Percentiles rank a stretch among this genome's conserved stretches.
Evolutionary conservation across 73 alveolate species (phyloP).

Genomic region (Urostyla sp.): DNA sequence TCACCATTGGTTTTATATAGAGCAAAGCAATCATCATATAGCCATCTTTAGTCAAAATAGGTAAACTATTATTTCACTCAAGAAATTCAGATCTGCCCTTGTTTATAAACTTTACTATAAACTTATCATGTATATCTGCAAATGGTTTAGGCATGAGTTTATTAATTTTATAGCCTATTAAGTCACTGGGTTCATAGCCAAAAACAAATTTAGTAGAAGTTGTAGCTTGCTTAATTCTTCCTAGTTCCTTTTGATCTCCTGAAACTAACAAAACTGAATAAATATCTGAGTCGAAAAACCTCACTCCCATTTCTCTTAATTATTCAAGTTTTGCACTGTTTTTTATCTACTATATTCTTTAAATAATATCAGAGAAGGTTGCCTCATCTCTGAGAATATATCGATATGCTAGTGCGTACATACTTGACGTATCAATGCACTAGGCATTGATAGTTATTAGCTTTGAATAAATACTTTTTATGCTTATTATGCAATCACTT

Average conservation of each 20-base stretch:
- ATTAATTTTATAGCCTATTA: constrained; percentile 34
- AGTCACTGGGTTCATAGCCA: constrained; percentile 53
- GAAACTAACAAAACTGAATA: constrained; percentile 52
- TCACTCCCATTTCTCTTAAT: constrained; percentile 34
- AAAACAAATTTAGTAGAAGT: constrained; percentile 32
- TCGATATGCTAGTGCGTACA: constrained; percentile 48
- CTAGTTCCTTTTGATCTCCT: constrained; percentile 55
- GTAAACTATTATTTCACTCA: constrained; percentile 25
- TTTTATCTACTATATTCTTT: constrained; percentile 35
- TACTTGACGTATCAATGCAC: constrained; percentile 40
- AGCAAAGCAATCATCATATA: constrained; percentile 28
- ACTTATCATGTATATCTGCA: constrained; percentile 53
- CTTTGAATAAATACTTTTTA: constrained; percentile 26
- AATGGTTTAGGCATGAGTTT: constrained; percentile 59
- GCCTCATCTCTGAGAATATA: constrained; percentile 57
- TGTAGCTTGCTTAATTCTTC: constrained; percentile 47
- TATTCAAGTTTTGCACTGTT: constrained; percentile 37
- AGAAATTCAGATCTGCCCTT: constrained; percentile 44
- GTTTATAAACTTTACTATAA: constrained; percentile 1
- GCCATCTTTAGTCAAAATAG: constrained; percentile 43
- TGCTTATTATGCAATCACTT: constrained; percentile 17
- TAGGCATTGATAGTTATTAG: constrained; percentile 5
- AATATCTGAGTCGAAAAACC: constrained; percentile 54
- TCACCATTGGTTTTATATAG: constrained; percentile 52
- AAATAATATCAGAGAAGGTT: constrained; percentile 32